Conservation (phyloP, 805 yeast genomes). For the Starmerella roubikii region DNA sequence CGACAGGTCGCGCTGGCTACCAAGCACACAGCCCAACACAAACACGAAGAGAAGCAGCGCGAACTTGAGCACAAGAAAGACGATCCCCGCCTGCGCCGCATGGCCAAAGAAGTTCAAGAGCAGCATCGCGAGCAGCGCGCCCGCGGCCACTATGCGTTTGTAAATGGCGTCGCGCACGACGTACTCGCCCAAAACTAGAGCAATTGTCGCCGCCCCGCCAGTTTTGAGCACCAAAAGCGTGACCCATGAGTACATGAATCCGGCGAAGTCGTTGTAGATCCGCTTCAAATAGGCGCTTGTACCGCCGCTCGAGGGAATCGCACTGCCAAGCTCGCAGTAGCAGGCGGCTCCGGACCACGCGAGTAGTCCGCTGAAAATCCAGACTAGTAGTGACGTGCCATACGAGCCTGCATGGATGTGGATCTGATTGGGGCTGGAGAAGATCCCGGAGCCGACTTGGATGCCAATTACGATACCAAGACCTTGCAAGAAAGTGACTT, state of each 20-base stretch:
- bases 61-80: slow-evolving; percentile 26
- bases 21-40: slow-evolving; percentile 28
- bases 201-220: slow-evolving; percentile 30
- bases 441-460: slow-evolving; percentile 35
- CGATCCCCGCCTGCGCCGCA: slow-evolving; percentile 26
- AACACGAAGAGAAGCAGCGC: slow-evolving; percentile 22
- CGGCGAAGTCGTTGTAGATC: slow-evolving; percentile 27
- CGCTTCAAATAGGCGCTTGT: slow-evolving; percentile 30
- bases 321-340: slow-evolving; percentile 31
- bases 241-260: slow-evolving; percentile 30
- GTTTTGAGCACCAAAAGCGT: slow-evolving; percentile 30
- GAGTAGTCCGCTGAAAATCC: slow-evolving; percentile 30
- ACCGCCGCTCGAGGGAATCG: slow-evolving; percentile 31
- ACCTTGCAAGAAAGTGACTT: slow-evolving; percentile 25
- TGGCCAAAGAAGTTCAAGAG: slow-evolving; percentile 24
- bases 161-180: slow-evolving; percentile 19
- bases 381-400: slow-evolving; percentile 27
- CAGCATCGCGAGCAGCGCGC: slow-evolving; percentile 21
- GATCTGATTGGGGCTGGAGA: slow-evolving; percentile 32
- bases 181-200: slow-evolving; percentile 31
- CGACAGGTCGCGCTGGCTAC: slow-evolving; percentile 28
- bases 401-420: slow-evolving; percentile 28
- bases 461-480: slow-evolving; percentile 30
- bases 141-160: slow-evolving; percentile 25
- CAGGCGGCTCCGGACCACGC: slow-evolving; percentile 35